Evolutionary conservation across 1,139 yeast genomes (phyloP), one percentile per base, ranked within the genome.

Genomic region (Geotrichum phurueaensis): DNA sequence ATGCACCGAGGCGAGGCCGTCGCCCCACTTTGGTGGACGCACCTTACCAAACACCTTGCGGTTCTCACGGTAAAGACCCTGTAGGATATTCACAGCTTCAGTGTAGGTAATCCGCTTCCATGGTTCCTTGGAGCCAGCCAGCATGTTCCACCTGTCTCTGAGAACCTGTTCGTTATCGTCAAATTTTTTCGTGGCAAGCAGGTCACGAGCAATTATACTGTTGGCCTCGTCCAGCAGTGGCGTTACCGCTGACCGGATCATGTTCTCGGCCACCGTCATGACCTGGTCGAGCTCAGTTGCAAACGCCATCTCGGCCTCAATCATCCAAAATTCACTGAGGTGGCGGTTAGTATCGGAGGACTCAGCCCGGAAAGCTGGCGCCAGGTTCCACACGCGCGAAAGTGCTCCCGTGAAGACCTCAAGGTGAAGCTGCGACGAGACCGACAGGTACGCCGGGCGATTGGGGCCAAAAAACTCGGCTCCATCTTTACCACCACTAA

Each of bases 301-400:
- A 71, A 88, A 88, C 15, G 91, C 84, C 36, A 91, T 73, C 70
- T 95, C 99, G 0, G 92, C 96, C 73, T 95, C 99, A 2, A 94
- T 76, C 97, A 95, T 92, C 97, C 98, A 94, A 73, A 95, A 95
- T 72, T 95, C 99, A 64, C 95, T 83, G 64, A 95, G 75, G 71
- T 95, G 99, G 56, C 99, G 80, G 67, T 85, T 89, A 0, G 99
- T 95, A 68, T 90, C 91, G 58, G 96, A 88, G 57, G 82, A 82
- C 70, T 95, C 99, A 0, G 99, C 99, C 63, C 99, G 78, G 71
- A 95, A 95, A 63, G 97, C 90, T 0, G 99, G 99, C 0, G 92
- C 80, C 54, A 94, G 71, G 0, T 96, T 85, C 96, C 97, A 95
- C 0, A 89, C 98, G 52, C 96, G 77, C 55, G 84, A 82, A 49